Percentiles rank a stretch among this genome's conserved stretches.
Evolutionary conservation across 768 basidiomycete species (phyloP).

Genomic region (Termitomyces sp.): DNA sequence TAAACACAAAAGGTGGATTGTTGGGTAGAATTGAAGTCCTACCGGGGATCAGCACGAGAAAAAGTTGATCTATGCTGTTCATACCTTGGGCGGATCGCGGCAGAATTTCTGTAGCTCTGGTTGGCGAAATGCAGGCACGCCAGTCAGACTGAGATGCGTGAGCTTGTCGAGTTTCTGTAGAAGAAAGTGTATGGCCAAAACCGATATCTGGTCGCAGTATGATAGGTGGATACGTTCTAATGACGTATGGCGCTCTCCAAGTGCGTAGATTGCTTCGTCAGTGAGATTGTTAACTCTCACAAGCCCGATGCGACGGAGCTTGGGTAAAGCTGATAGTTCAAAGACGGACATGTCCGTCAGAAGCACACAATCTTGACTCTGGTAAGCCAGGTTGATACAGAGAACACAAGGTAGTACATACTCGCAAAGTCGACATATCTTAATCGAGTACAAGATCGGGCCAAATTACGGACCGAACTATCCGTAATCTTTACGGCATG

Average conservation of each 20-base stretch:
- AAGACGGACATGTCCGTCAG: constrained; percentile 94
- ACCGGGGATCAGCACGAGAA: constrained; percentile 9
- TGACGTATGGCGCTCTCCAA: constrained; percentile 81
- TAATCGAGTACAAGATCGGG: constrained; percentile 82
- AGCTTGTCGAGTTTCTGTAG: constrained; percentile 86
- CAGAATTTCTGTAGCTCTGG: constrained; percentile 88
- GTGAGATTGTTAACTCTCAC: constrained; percentile 92
- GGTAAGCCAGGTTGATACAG: constrained; percentile 14
- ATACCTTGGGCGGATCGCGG: constrained; percentile 79
- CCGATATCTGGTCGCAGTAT: constrained; percentile 94
- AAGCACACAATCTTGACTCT: constrained; percentile 65
- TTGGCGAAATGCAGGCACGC: constrained; percentile 88
- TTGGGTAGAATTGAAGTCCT: constrained; percentile 93
- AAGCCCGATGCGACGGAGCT: constrained; percentile 91
- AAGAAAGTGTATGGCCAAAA: constrained; percentile 87
- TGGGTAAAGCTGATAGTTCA: constrained; percentile 83
- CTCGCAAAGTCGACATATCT: constrained; percentile 97
- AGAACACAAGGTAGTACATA: constrained; percentile 36
- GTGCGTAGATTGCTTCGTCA: constrained; percentile 87
- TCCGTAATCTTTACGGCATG: constrained; percentile 92
- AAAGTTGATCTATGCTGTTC: constrained; percentile 17
- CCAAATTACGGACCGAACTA: constrained; percentile 77
- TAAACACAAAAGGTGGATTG: constrained; percentile 93
- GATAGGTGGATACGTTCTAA: constrained; percentile 96
- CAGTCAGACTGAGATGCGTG: constrained; percentile 95